Percentiles rank a stretch among this genome's conserved stretches.
Conservation (phyloP, 1,284 basidiomycete genomes). For the Tylopilus orsonianus region DNA sequence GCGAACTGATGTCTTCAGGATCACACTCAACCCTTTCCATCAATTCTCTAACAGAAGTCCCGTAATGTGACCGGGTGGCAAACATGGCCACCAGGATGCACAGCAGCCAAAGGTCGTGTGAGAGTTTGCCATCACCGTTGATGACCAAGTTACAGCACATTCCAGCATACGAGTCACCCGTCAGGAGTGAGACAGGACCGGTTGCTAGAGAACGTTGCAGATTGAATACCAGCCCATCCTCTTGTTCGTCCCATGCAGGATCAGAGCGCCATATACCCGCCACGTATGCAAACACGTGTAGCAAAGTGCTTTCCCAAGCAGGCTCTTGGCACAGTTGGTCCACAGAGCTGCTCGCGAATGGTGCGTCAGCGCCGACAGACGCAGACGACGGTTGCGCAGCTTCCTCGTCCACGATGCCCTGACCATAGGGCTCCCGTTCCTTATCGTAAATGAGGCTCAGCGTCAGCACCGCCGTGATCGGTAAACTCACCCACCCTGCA, state of each 20-base stretch:
- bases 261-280: conserved; percentile 24
- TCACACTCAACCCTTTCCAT: conserved; percentile 11
- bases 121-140: conserved; percentile 33
- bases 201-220: conserved; percentile 6
- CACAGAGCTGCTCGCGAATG: not conserved
- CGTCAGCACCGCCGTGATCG: conserved; percentile 27
- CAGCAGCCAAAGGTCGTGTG: conserved; percentile 33
- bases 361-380: conserved; percentile 5
- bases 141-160: conserved; percentile 22
- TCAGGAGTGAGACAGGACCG: conserved; percentile 3
- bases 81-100: conserved; percentile 29
- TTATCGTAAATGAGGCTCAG: conserved; percentile 23
- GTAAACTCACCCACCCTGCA: conserved; percentile 26
- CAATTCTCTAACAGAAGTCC: conserved; percentile 18
- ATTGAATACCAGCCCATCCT: conserved; percentile 30
- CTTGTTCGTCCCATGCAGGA: conserved; percentile 25
- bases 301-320: conserved; percentile 20
- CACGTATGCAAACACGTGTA: conserved; percentile 23
- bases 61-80: conserved; percentile 11
- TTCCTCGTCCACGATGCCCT: conserved; percentile 22
- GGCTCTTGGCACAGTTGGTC: conserved; percentile 8
- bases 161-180: conserved; percentile 4
- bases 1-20: conserved; percentile 10
- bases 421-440: conserved; percentile 16
- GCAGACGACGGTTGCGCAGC: conserved; percentile 1